Percentiles rank a stretch among this genome's conserved stretches.
Conservation (phyloP, 2,329 filamentous ascomycete species). For the Ascochyta lentis region DNA sequence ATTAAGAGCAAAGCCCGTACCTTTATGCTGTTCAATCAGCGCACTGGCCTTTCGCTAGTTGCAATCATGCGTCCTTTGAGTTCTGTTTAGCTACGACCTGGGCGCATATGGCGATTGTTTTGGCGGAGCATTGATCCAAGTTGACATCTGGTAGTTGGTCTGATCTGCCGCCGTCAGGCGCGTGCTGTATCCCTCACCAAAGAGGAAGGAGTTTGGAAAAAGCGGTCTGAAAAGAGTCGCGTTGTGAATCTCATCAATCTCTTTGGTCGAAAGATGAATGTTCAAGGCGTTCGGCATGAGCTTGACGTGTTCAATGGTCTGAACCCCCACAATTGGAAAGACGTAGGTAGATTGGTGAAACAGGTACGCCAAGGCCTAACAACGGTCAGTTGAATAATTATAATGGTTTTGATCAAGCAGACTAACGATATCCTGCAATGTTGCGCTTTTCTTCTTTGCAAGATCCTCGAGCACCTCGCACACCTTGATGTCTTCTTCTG, state of each 20-base stretch:
- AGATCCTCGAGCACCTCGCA: constrained; percentile 66
- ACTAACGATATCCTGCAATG: constrained; percentile 58
- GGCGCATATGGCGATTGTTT: constrained; percentile 5
- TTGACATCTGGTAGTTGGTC: constrained; percentile 12
- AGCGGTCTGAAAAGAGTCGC: constrained; percentile 29
- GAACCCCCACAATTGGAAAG: constrained; percentile 75
- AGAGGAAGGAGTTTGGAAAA: constrained; percentile 28
- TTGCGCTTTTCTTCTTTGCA: constrained; percentile 60
- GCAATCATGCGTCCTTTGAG: no score
- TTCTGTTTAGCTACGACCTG: not conserved
- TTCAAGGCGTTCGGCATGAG: constrained; percentile 71
- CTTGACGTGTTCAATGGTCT: constrained; percentile 72
- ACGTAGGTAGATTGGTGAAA: constrained; percentile 62
- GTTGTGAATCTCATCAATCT: constrained; percentile 70
- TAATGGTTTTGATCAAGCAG: constrained; percentile 31
- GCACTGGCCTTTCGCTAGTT: no score
- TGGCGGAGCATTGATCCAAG: constrained; percentile 17
- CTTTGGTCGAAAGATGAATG: constrained; percentile 64
- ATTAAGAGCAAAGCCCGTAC: no score
- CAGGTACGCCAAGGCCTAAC: constrained; percentile 21
- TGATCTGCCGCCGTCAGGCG: constrained; percentile 10
- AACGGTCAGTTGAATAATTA: not conserved
- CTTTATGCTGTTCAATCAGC: no score
- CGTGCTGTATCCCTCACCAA: constrained; percentile 3
- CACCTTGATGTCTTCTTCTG: constrained; percentile 58